Evolutionary conservation across 208 protist genomes (phyloP), one percentile per base, ranked within the genome.

Genomic region (Porcisia deanei): DNA sequence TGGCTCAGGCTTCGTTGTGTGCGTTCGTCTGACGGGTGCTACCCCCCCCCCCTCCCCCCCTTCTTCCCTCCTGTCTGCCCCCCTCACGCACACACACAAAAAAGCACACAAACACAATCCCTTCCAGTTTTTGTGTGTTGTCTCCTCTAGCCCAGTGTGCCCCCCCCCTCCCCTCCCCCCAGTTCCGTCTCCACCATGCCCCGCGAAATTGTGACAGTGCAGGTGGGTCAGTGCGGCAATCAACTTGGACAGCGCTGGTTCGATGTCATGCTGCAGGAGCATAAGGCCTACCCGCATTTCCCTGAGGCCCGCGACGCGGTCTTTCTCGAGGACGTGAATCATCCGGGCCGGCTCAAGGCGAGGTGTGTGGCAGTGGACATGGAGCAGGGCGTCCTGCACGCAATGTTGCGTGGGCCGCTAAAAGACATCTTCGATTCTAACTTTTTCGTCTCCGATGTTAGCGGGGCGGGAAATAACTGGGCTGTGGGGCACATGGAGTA

Each of bases 331-430:
- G 76, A 73, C 47, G 37, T 49, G 2, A 43, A 66, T 12, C 49
- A 59, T 34, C 30, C 52, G 22, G 58, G 69, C 14, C 41, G 25
- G 18, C 81, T 98, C 0, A 97, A 94, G 70, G 97, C 97, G 18
- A 90, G 97, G 47, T 98, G 98, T 54, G 93, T 99, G 18, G 88
- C 98, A 1, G 88, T 99, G 39, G 98, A 99, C 82, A 99, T 98
- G 94, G 97, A 99, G 85, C 89, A 98, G 70, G 97, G 97, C 72
- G 98, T 99, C 9, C 79, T 99, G 64, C 82, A 87, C 41, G 71
- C 91, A 18, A 91, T 98, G 83, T 45, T 98, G 63, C 79, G 85
- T 39, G 86, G 94, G 0, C 92, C 94, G 5, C 82, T 99, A 30
- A 83, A 82, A 16, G 80, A 90, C 52, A 75, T 99, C 34, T 99